phyloP scores from a whole-genome alignment of 2,329 filamentous ascomycete genomes.

The Aspergillus candidus region DNA sequence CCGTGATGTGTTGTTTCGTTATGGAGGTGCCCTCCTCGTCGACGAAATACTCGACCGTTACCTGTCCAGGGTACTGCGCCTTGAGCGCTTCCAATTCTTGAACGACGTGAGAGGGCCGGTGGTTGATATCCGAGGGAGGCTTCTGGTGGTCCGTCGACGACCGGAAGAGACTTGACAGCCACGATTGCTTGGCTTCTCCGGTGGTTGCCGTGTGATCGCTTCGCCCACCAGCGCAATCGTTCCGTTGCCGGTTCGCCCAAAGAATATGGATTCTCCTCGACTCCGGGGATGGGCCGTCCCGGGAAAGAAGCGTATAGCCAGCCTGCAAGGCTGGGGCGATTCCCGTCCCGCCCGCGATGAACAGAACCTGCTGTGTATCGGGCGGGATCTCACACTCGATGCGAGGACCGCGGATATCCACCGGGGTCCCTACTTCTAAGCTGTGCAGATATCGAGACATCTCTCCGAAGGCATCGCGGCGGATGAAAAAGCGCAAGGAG shows the following conservation, averaged over 20 bases:
- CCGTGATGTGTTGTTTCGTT: conserved; percentile 44
- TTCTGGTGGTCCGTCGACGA: conserved; percentile 5
- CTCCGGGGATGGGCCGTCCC: conserved; percentile 24
- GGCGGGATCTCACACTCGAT: conserved; percentile 59
- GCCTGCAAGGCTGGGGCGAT: conserved; percentile 85
- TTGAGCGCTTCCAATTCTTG: conserved; percentile 60
- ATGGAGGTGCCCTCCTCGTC: conserved; percentile 73
- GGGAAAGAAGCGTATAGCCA: conserved; percentile 52
- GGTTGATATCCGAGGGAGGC: not conserved
- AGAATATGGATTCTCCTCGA: conserved; percentile 59
- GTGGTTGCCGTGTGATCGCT: conserved; percentile 40
- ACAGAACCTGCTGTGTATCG: conserved; percentile 59
- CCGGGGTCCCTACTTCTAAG: conserved; percentile 54
- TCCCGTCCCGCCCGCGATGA: conserved; percentile 87
- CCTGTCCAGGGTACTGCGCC: conserved; percentile 46
- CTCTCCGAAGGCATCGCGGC: conserved; percentile 73
- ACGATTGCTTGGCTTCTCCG: conserved; percentile 15
- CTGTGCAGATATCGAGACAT: conserved; percentile 74
- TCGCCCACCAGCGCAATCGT: conserved; percentile 59
- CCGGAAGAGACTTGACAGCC: conserved; percentile 27
- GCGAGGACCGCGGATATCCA: conserved; percentile 76
- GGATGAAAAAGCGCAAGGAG: conserved; percentile 66
- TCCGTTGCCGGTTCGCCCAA: conserved; percentile 68
- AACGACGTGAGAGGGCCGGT: conserved; percentile 43
- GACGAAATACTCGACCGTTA: conserved; percentile 69